These are phyloP conservation scores for Apodospora peruviana DNA, from an alignment of 495 filamentous ascomycete genomes.

Conservation along the genomic window DNA sequence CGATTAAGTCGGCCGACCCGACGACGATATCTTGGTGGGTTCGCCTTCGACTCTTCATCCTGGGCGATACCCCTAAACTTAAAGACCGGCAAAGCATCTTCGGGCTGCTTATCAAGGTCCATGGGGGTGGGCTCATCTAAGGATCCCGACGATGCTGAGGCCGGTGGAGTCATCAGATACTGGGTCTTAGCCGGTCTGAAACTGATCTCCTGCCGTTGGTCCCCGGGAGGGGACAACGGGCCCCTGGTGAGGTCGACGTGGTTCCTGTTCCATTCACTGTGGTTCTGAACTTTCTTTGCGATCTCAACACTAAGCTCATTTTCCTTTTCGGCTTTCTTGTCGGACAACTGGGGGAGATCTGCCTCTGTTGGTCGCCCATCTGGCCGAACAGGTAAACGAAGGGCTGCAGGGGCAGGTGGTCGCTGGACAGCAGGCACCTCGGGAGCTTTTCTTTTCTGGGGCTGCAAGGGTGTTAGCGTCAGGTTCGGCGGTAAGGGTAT, in stretches of 20 bases:
- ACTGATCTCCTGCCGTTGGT: conserved; percentile 51
- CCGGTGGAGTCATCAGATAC: conserved; percentile 81
- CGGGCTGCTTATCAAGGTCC: conserved; percentile 33
- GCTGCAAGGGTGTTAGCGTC: conserved; percentile 38
- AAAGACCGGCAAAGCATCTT: conserved; percentile 18
- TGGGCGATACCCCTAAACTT: conserved; percentile 29
- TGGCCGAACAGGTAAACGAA: conserved; percentile 64
- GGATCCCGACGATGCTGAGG: conserved; percentile 65
- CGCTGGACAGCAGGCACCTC: conserved; percentile 53
- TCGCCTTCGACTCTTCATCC: conserved; percentile 40
- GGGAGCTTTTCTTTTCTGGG: conserved; percentile 65
- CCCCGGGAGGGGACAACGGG: conserved; percentile 69
- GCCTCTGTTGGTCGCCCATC: conserved; percentile 64
- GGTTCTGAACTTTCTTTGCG: conserved; percentile 72
- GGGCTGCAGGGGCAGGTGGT: conserved; percentile 41
- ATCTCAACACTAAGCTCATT: conserved; percentile 72
- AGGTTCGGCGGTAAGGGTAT: conserved; percentile 9
- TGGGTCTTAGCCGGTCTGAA: conserved; percentile 73
- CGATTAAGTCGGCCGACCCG: conserved; percentile 75
- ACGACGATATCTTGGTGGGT: conserved; percentile 65
- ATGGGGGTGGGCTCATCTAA: conserved; percentile 36
- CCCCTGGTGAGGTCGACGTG: conserved; percentile 78
- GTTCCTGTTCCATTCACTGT: conserved; percentile 79
- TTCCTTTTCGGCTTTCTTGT: conserved; percentile 75
- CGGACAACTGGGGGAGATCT: conserved; percentile 71